Evolutionary conservation across 768 basidiomycete genomes (phyloP), one percentile per base, ranked within the genome.

Genomic region (Baorangia bicolor): DNA sequence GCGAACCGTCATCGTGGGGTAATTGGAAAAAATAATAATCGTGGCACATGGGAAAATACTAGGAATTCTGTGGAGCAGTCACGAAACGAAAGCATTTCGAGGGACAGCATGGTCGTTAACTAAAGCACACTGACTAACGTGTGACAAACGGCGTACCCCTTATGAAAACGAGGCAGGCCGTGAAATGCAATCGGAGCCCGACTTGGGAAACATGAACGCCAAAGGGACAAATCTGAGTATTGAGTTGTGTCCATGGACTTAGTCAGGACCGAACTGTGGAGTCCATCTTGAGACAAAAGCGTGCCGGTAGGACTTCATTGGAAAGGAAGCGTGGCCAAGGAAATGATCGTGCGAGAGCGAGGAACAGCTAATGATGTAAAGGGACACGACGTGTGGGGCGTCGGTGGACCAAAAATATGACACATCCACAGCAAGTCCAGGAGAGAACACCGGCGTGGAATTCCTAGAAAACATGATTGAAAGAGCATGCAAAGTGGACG

Each of bases 351-450:
- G 55, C 53, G 55, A 57, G 56, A 45, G 45, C 18, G 56, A 67
- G 39, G 46, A 43, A 21, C 25, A 45, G 35, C 30, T 23, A 7
- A 46, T 68, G 68, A 66, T 64, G 68, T 69, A 70, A 69, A 61
- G 39, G 47, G 50, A 60, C 68, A 66, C 58, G 65, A 64, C 46
- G 51, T 18, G 21, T 57, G 51, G 53, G 47, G 51, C 35, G 43
- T 56, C 44, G 40, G 53, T 25, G 39, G 55, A 53, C 63, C 59
- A 56, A 55, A 53, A 58, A 57, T 65, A 55, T 49, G 54, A 48
- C 48, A 39, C 10, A 30, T 48, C 39, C 48, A 63, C 54, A 60
- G 55, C 42, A 57, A 53, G 42, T 53, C 39, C 51, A 49, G 28
- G n/a, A 52, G 57, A 55, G 59, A 65, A 61, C 35, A 11, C 41